phyloP scores from a whole-genome alignment of 768 basidiomycete genomes.

The Boletus eberwhitei region DNA sequence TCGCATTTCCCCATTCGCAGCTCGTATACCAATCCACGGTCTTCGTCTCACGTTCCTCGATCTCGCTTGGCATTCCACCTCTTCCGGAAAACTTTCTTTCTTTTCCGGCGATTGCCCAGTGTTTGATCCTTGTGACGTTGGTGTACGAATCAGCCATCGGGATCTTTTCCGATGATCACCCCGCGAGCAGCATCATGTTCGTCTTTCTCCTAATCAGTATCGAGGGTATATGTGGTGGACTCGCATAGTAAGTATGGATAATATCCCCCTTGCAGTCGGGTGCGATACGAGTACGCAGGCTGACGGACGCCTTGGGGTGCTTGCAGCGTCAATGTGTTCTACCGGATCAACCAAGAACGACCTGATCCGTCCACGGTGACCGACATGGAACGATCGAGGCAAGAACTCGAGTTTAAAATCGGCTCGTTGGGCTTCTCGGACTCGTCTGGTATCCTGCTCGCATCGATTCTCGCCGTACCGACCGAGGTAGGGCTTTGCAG shows the following conservation, averaged over 20 bases:
- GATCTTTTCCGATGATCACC: constrained; percentile 47
- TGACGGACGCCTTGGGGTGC: not conserved
- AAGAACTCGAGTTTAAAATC: constrained; percentile 87
- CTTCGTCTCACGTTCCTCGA: constrained; percentile 89
- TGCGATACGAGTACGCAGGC: not conserved
- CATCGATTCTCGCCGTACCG: constrained; percentile 39
- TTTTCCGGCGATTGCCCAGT: constrained; percentile 74
- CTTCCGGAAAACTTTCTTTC: constrained; percentile 67
- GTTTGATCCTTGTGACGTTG: constrained; percentile 57
- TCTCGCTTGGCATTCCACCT: constrained; percentile 80
- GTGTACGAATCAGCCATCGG: constrained; percentile 67
- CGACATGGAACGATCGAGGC: constrained; percentile 58
- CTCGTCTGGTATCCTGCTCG: constrained; percentile 61
- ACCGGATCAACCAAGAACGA: constrained; percentile 73
- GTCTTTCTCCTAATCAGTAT: constrained; percentile 78
- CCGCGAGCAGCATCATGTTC: constrained; percentile 49
- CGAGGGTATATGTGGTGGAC: constrained; percentile 91
- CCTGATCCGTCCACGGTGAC: constrained; percentile 44
- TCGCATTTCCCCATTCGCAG: constrained; percentile 32
- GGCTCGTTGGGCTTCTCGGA: constrained; percentile 87
- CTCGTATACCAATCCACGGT: constrained; percentile 89
- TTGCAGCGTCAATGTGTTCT: constrained; percentile 82
- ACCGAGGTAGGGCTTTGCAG: constrained; percentile 72
- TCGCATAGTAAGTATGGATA: constrained; percentile 67
- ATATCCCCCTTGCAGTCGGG: not conserved